Conservation (phyloP, 2,329 filamentous ascomycete genomes). For the Nothopassalora personata region DNA sequence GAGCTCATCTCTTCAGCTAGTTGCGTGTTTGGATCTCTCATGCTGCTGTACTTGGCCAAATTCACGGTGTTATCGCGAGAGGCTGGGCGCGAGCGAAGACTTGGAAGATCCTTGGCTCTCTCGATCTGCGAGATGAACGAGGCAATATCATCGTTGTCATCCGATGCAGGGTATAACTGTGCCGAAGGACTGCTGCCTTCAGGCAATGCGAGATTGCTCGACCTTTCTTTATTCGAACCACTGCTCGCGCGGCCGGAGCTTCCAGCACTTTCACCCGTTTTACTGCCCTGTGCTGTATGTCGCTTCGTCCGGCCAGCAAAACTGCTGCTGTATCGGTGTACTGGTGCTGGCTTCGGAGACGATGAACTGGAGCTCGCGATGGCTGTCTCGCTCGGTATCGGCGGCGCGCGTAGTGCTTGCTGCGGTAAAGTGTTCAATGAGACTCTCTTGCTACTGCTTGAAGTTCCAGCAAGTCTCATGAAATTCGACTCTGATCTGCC, state of each 20-base stretch:
- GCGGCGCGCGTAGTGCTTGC: constrained; percentile 62
- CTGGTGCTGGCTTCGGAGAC: constrained; percentile 71
- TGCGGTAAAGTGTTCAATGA: constrained; percentile 73
- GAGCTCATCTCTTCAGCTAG: constrained; percentile 92
- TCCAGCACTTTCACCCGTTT: constrained; percentile 65
- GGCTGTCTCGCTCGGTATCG: constrained; percentile 56
- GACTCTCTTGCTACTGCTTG: constrained; percentile 51
- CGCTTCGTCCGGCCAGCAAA: constrained; percentile 80
- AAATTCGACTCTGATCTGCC: constrained; percentile 15
- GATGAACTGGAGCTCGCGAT: constrained; percentile 63
- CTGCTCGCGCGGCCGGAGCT: constrained; percentile 78
- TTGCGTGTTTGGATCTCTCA: constrained; percentile 82
- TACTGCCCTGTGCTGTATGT: constrained; percentile 66
- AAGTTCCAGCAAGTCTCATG: constrained; percentile 13
- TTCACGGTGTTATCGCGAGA: constrained; percentile 44
- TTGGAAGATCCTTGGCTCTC: constrained; percentile 73
- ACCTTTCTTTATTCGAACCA: constrained; percentile 52
- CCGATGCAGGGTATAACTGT: not conserved
- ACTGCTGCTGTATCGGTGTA: constrained; percentile 87
- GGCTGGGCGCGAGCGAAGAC: constrained; percentile 63
- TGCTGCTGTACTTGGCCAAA: constrained; percentile 68
- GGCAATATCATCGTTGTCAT: constrained; percentile 87
- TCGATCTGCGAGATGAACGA: constrained; percentile 89
- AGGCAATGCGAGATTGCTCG: not conserved
- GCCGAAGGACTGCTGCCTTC: not conserved